phyloP scores from a whole-genome alignment of 2,329 filamentous ascomycete genomes.

The Hysterium pulicare region DNA sequence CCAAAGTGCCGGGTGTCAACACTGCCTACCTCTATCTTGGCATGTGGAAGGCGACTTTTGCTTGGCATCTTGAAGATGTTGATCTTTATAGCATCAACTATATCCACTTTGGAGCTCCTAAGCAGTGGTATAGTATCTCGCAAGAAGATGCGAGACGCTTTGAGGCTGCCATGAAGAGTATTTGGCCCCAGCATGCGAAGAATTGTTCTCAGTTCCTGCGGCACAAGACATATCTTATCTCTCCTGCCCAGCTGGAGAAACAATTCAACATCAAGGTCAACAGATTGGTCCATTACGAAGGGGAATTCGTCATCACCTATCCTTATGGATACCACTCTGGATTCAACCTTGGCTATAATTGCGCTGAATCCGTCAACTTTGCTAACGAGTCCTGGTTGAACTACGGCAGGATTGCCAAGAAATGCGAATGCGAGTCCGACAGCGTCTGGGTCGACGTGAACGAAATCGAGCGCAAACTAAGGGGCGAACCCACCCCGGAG shows the following conservation, averaged over 20 bases:
- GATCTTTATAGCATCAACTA: slow-evolving; percentile 99
- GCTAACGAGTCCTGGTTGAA: slow-evolving; percentile 92
- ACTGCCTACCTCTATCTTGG: slow-evolving; percentile 96
- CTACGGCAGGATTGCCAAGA: slow-evolving; percentile 92
- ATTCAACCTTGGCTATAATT: slow-evolving; percentile 97
- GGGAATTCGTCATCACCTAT: slow-evolving; percentile 97
- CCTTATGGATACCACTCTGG: slow-evolving; percentile 98
- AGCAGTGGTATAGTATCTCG: slow-evolving; percentile 99
- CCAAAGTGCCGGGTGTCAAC: slow-evolving; percentile 95
- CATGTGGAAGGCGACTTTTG: slow-evolving; percentile 99
- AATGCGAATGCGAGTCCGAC: slow-evolving; percentile 94
- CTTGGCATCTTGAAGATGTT: slow-evolving; percentile 97
- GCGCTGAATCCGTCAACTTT: slow-evolving; percentile 97
- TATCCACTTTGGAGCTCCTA: slow-evolving; percentile 95
- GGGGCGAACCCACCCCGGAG: slow-evolving; percentile 76
- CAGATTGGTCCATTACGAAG: slow-evolving; percentile 89
- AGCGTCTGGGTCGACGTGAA: slow-evolving; percentile 98
- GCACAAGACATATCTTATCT: slow-evolving; percentile 97
- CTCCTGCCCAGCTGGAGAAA: slow-evolving; percentile 78
- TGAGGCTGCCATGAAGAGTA: slow-evolving; percentile 89
- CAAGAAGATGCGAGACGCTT: slow-evolving; percentile 91
- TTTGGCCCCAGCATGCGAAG: slow-evolving; percentile 94
- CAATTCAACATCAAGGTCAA: slow-evolving; percentile 96
- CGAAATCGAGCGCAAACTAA: slow-evolving; percentile 89
- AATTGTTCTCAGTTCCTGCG: slow-evolving; percentile 93